Evolutionary conservation across 495 filamentous ascomycete species (phyloP), one percentile per base, ranked within the genome.

Genomic region (Talaromyces adpressus): DNA sequence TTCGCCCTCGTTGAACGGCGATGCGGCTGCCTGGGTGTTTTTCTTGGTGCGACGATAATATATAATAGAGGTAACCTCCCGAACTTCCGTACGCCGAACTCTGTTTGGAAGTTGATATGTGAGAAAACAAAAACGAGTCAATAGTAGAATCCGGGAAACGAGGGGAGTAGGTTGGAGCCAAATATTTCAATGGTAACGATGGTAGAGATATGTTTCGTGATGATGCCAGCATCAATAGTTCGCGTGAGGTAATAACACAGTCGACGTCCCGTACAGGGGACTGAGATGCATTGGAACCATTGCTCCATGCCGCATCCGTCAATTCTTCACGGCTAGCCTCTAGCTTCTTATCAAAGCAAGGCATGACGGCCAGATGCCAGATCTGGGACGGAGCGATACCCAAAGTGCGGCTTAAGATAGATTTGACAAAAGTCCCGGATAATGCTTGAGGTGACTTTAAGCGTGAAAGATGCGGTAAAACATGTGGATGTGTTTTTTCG

Each of bases 311-410:
- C 0, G 82, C 73, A 70, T 92, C 88, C 3, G 94, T 98, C 36
- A 98, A 82, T 71, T 98, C 95, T 70, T 90, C 89, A 22, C 94
- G 87, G 61, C 91, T 94, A 7, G 93, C 94, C 75, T 98, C 94
- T 14, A 98, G 85, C 75, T 98, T 98, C 78, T 98, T 98, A 77
- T 98, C 94, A 71, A 98, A 98, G 72, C 94, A 98, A 23, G 94
- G 94, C 95, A 98, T 98, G 36, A 98, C 79, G 4, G 92, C 91
- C 47, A 97, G 72, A 71, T 97, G 91, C 91, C 94, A 98, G 71
- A 98, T 92, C 57, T 86, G 85, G 62, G 89, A 88, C 0, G 92
- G 88, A 1, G 87, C 73, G 6, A 96, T 82, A 11, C 86, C 84
- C 49, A 91, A 79, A 47, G 76, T 80, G 64, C 84, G 85, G 71